Base-by-base conservation (phyloP, 208 protist genomes). In the Kentomonas sorsogonicus region DNA sequence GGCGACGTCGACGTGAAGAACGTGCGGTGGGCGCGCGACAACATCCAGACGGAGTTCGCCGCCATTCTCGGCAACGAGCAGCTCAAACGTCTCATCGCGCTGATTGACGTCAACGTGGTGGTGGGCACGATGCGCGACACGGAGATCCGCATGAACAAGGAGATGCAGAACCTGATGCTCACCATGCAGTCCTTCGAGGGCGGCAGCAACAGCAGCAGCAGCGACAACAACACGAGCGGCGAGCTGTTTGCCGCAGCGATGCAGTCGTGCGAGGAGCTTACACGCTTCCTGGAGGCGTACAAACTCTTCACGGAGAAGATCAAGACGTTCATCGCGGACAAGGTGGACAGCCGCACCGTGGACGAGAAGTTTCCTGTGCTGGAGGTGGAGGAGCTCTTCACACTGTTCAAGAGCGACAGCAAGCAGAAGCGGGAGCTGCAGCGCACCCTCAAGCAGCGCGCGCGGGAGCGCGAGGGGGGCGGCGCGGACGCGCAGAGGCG, bases 51-150 rank as follows among this genome's bases (percentile, higher is more conserved):
- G 34, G 79, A 94, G 48, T 91, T 91, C 61, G 72, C 71, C 36
- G 59, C 76, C 20, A 57, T 78, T 16, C 58, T 86, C 7, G 75
- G 80, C n/a, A 68, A 91, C 46, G 46, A 66, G 13, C 50, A 30
- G 10, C 48, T 94, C 52, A 75, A 82, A 9, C 69, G 72, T 0
- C 57, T 88, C 13, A 58, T 91, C 45, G 77, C 79, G 6, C 64
- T 91, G 15, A 69, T 83, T 38, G 83, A 94, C 13, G 77, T 62
- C 13, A 79, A 89, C 47, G 38, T 88, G 3, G 66, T 91, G 36
- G 65, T 71, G 3, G 87, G 71, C 1, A 74, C 91, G 52, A 55
- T 89, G 22, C 70, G 74, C 38, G 54, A 65, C n/a, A 63, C 68
- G 0, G 65, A 58, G 25, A n/a, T n/a, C n/a, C n/a, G n/a, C n/a